phyloP scores from a whole-genome alignment of 768 basidiomycete species.

The Tricholoma saponaceum region DNA sequence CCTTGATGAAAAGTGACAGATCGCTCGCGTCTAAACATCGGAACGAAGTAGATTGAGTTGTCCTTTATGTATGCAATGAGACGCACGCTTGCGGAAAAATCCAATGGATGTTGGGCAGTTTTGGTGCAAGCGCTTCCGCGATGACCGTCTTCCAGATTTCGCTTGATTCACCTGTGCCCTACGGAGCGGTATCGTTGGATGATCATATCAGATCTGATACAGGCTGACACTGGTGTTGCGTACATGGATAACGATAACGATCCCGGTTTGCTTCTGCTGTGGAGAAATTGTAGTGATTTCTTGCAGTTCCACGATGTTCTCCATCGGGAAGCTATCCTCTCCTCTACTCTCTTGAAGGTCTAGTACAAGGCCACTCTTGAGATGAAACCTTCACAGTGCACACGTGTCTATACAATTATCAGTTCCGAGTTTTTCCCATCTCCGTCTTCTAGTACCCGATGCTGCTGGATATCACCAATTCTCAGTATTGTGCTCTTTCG shows the following conservation, averaged over 20 bases:
- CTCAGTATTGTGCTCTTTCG: no score
- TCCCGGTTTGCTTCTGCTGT: slow-evolving; percentile 49
- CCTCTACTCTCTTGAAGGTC: not conserved
- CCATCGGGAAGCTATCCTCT: slow-evolving; percentile 3
- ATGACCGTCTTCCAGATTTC: slow-evolving; percentile 31
- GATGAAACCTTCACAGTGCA: not conserved
- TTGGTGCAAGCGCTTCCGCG: slow-evolving; percentile 27
- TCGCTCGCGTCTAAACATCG: slow-evolving; percentile 17
- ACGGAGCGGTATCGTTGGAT: not conserved
- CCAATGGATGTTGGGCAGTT: slow-evolving; percentile 36
- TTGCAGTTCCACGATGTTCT: slow-evolving; percentile 5
- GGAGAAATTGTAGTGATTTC: slow-evolving; percentile 16
- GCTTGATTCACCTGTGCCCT: slow-evolving; percentile 38
- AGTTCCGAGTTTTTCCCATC: no score
- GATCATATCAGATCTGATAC: not conserved
- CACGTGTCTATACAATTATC: no score
- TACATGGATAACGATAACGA: slow-evolving; percentile 72
- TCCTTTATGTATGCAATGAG: not conserved
- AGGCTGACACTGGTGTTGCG: slow-evolving; percentile 15
- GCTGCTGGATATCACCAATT: no score
- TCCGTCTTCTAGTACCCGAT: no score
- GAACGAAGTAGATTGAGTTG: slow-evolving; percentile 5
- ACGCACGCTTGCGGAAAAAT: slow-evolving; percentile 39
- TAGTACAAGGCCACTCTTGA: not conserved
- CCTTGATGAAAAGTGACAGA: slow-evolving; percentile 26